These are phyloP conservation scores for Apium graveolens DNA, from an alignment of 129 eudicot species.

Conservation along the genomic window DNA sequence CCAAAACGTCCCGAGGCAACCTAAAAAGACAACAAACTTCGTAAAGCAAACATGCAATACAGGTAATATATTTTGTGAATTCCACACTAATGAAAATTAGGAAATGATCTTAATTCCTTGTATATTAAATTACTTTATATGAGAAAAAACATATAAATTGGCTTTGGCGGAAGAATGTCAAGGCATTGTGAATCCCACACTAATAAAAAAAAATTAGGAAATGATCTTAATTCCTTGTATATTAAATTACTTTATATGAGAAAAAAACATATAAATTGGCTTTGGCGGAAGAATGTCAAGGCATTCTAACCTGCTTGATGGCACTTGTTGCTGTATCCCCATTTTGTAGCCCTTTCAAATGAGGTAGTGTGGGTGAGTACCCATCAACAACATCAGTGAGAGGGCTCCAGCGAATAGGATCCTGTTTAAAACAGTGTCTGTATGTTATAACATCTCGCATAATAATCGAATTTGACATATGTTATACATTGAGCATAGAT, in stretches of 20 bases:
- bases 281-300: neutral
- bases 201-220: neutral
- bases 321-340: constrained; percentile 99
- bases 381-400: constrained; percentile 99
- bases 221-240: neutral
- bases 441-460: constrained; percentile 9
- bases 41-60: neutral
- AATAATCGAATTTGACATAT: constrained; percentile 6
- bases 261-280: neutral
- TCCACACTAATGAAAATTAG: neutral
- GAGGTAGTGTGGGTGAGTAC: constrained; percentile 96
- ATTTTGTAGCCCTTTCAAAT: constrained; percentile 98
- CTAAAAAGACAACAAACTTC: constrained; percentile 30
- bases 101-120: neutral
- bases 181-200: too few relatives aligned
- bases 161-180: neutral
- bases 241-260: neutral
- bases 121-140: neutral
- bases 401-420: constrained; percentile 98
- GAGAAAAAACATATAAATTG: neutral
- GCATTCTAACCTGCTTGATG: constrained; percentile 70
- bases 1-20: constrained; percentile 99
- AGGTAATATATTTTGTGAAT: neutral
- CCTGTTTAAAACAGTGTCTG: constrained; percentile 38
- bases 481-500: neutral